Base-by-base conservation (phyloP, 2,329 filamentous ascomycete species). In the Fusarium equiseti region DNA sequence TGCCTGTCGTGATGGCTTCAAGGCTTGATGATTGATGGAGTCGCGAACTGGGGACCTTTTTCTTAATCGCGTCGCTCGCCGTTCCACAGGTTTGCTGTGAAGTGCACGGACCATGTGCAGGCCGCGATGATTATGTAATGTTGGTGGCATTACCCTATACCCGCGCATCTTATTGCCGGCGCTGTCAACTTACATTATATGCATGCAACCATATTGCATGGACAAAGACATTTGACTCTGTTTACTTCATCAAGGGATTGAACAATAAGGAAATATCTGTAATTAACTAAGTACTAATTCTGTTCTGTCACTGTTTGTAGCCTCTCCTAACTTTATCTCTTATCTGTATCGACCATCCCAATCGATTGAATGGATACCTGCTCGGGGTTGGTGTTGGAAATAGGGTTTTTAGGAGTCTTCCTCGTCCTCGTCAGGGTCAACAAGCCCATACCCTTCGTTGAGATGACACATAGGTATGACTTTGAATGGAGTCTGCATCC, bases 1-100 rank as follows among this genome's bases (percentile, higher is more conserved):
- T 66, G 58, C 45, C 58, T 44, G 59, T 64, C 64, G 65, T 70
- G 71, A 76, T 76, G 67, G 60, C 53, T 61, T 73, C 58, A 62
- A 58, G 35, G 57, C 59, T 62, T 53, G 59, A 68, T 69, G 61
- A 54, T 76, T 75, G 74, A 76, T 76, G 63, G 73, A 75, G 74
- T 76, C 74, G 74, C 61, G 61, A 76, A 66, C 62, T 66, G 62
- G 70, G 57, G 56, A 69, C 73, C 76, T 72, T 75, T 77, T 77
- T 72, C 75, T 77, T 66, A 73, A 76, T 76, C 73, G 76, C 76
- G 76, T 77, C 73, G 72, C 70, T 76, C 58, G 50, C 58, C 63
- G 57, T 61, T 70, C 56, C 60, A 64, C 67, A 63, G 62, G 53
- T 67, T 69, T 72, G 52, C 68, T 68, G 66, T 60, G 43, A n/a